Conservation (phyloP, 1,284 basidiomycete species). For the Papiliotrema laurentii region DNA sequence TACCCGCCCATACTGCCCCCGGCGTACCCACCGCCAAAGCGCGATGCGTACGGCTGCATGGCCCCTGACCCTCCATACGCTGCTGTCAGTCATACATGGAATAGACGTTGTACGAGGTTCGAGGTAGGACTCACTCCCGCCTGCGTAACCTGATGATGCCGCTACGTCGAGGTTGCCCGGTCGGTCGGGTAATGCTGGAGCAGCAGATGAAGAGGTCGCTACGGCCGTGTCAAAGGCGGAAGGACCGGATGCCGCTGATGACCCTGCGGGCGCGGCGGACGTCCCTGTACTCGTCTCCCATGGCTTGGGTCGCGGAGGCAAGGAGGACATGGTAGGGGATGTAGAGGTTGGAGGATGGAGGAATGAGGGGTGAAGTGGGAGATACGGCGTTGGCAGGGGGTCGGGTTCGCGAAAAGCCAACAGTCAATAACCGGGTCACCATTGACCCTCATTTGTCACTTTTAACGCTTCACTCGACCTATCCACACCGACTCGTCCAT, state of each 20-base stretch:
- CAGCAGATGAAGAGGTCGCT: constrained; percentile 19
- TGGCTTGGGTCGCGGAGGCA: constrained; percentile 40
- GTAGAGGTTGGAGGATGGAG: not conserved
- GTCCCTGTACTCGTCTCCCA: constrained; percentile 32
- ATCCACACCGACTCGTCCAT: too few species aligned
- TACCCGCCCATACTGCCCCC: constrained; percentile 16
- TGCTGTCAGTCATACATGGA: not conserved
- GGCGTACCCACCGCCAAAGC: constrained; percentile 8
- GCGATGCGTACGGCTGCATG: not conserved
- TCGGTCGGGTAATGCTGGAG: constrained; percentile 37
- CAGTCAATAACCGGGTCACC: too few species aligned
- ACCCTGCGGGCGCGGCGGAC: constrained; percentile 14
- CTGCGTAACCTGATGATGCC: not conserved
- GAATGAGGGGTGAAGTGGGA: not conserved
- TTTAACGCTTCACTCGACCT: too few species aligned
- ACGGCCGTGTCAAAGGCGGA: constrained; percentile 26
- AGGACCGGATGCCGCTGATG: constrained; percentile 7
- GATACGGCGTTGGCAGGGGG: not conserved
- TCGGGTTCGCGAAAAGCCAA: too few species aligned
- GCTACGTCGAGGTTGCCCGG: constrained; percentile 25
- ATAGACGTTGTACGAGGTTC: not conserved
- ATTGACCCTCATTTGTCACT: too few species aligned
- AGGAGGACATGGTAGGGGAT: constrained; percentile 32
- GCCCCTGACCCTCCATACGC: not conserved
- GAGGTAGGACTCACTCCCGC: not conserved